Conservation (phyloP, 768 basidiomycete genomes). For the Gymnopilus dilepis region DNA sequence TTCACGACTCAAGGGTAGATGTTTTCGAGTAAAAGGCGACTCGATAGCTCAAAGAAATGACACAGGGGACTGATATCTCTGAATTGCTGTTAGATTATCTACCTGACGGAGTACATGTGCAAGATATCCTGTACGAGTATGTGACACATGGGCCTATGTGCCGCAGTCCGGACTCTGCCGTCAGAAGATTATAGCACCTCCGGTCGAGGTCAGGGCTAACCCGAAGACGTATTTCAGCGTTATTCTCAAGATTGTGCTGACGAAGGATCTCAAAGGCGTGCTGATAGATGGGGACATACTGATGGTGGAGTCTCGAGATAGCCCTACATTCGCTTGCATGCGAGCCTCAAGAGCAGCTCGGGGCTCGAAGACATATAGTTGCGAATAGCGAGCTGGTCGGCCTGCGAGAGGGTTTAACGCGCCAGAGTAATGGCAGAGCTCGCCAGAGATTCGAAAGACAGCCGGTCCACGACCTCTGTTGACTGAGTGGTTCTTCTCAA, state of each 20-base stretch:
- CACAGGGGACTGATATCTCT: too few relatives aligned
- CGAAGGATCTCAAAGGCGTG: constrained; percentile 40
- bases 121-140: too few relatives aligned
- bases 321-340: background rate
- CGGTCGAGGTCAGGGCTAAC: constrained; percentile 31
- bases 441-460: constrained; percentile 38
- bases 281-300: constrained; percentile 33
- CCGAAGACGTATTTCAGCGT: constrained; percentile 22
- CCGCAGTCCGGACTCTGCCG: too few relatives aligned
- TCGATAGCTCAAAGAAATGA: too few relatives aligned
- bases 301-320: constrained; percentile 15
- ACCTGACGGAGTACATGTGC: too few relatives aligned
- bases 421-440: constrained; percentile 40
- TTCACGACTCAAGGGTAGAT: too few relatives aligned
- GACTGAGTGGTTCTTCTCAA: constrained; percentile 32
- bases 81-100: too few relatives aligned
- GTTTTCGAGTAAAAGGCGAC: too few relatives aligned
- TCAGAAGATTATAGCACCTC: constrained; percentile 49
- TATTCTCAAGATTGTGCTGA: constrained; percentile 17
- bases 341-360: background rate
- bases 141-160: too few relatives aligned
- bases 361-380: constrained; percentile 11
- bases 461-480: constrained; percentile 27
- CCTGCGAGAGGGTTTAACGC: constrained; percentile 31
- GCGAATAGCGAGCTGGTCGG: background rate